Conservation (phyloP, 352 stramenopile species). For the Globisporangium rhizosaccharum region DNA sequence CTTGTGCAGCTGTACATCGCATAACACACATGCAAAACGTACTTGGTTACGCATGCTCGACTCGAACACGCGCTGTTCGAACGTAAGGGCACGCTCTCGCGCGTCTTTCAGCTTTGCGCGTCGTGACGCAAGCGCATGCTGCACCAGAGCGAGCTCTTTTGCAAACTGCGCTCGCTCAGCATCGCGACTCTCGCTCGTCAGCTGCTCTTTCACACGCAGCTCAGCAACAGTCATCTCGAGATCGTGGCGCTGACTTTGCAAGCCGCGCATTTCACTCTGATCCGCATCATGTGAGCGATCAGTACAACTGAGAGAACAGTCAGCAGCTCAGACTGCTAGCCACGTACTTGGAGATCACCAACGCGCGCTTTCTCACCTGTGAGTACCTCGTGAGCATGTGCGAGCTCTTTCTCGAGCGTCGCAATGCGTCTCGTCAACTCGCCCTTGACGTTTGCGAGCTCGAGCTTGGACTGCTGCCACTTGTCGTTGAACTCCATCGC, state of each 20-base stretch:
- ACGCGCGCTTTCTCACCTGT: conserved; percentile 12
- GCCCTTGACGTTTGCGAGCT: conserved; percentile 21
- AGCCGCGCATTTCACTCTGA: conserved; percentile 10
- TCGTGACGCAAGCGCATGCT: conserved; percentile 12
- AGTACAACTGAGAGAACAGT: not conserved
- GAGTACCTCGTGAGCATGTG: conserved; percentile 10
- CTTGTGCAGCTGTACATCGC: not conserved
- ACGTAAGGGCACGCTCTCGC: not conserved
- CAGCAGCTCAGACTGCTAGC: not conserved
- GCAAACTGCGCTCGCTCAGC: conserved; percentile 24
- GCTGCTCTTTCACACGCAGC: conserved; percentile 16
- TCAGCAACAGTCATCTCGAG: conserved; percentile 22
- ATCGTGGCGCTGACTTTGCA: conserved; percentile 16
- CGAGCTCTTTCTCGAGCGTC: conserved; percentile 25
- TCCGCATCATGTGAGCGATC: not conserved
- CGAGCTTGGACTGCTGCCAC: conserved; percentile 21
- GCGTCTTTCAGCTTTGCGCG: conserved; percentile 7
- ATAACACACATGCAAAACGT: not conserved
- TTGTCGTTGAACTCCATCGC: conserved; percentile 14
- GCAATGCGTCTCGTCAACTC: conserved; percentile 17
- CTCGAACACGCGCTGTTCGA: conserved; percentile 5
- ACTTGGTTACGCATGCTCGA: conserved; percentile 12
- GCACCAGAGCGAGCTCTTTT: conserved; percentile 17
- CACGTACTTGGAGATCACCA: conserved; percentile 19
- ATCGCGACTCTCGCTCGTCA: conserved; percentile 21